Conservation (phyloP, 257 asterid species). For the Thymus mandschuricus region DNA sequence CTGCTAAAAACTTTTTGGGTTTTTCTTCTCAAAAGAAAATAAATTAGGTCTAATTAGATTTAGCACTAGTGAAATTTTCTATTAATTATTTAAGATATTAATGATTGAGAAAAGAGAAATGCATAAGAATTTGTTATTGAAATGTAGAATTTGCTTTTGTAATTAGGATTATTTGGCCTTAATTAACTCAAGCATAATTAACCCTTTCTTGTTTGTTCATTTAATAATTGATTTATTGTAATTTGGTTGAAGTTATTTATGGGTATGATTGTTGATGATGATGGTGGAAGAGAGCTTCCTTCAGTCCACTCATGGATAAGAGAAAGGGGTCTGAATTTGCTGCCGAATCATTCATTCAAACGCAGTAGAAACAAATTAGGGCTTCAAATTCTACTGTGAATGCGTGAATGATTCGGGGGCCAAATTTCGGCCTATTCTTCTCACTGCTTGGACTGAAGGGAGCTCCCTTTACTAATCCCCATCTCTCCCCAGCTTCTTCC, state of each 20-base stretch:
- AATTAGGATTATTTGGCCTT: too few relatives aligned
- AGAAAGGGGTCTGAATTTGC: conserved; percentile 61
- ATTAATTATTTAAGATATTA: background rate
- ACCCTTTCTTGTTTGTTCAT: background rate
- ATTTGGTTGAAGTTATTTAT: background rate
- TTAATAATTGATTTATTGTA: background rate
- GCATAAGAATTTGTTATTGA: background rate
- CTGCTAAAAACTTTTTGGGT: background rate
- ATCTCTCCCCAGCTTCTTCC: background rate
- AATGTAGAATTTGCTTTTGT: too few relatives aligned
- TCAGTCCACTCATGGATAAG: conserved; percentile 71
- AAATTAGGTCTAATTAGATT: background rate
- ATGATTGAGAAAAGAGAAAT: background rate
- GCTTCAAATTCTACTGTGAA: conserved; percentile 42
- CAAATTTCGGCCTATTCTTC: conserved; percentile 60
- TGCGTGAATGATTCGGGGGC: conserved; percentile 89
- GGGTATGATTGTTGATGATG: background rate
- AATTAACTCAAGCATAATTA: too few relatives aligned
- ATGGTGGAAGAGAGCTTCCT: conserved; percentile 63
- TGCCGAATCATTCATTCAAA: conserved; percentile 88
- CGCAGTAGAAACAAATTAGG: conserved; percentile 19
- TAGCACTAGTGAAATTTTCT: background rate
- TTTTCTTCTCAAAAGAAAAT: background rate
- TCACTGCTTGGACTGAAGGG: conserved; percentile 95
- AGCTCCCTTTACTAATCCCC: conserved; percentile 65